Conservation (phyloP, 2,329 filamentous ascomycete species). For the Xylariaceae sp. region DNA sequence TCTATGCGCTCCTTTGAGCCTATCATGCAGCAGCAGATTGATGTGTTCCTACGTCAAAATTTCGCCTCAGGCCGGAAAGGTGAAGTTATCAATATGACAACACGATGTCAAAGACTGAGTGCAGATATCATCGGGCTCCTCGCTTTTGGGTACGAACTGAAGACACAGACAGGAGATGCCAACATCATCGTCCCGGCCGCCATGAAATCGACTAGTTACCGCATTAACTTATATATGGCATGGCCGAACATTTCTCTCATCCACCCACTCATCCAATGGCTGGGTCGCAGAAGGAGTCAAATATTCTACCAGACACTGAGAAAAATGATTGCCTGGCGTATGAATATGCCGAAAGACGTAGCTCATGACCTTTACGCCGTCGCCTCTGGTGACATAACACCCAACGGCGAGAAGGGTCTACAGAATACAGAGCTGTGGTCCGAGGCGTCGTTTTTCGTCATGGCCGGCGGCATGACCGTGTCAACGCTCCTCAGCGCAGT, state of each 20-base stretch:
- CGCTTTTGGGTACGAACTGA: constrained; percentile 13
- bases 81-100: constrained; percentile 9
- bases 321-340: constrained; percentile 13
- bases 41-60: constrained; percentile 8
- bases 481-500: constrained; percentile 10
- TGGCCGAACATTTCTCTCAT: constrained; percentile 6
- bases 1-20: constrained; percentile 17
- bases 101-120: constrained; percentile 6
- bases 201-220: constrained; percentile 5
- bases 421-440: constrained; percentile 10
- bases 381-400: constrained; percentile 10
- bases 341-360: constrained; percentile 7
- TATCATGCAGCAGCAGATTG: constrained; percentile 10
- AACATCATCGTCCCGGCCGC: constrained; percentile 9
- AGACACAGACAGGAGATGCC: constrained; percentile 10
- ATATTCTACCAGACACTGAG: constrained; percentile 7
- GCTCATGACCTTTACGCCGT: constrained; percentile 11
- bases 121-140: constrained; percentile 12
- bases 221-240: constrained; percentile 9
- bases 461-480: constrained; percentile 10
- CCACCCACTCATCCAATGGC: constrained; percentile 7
- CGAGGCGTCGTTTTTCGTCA: constrained; percentile 13
- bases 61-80: constrained; percentile 3
- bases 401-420: constrained; percentile 6
- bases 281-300: constrained; percentile 7